These are phyloP conservation scores for Xylaria intraflava DNA, from an alignment of 495 filamentous ascomycete species.

Conservation along the genomic window DNA sequence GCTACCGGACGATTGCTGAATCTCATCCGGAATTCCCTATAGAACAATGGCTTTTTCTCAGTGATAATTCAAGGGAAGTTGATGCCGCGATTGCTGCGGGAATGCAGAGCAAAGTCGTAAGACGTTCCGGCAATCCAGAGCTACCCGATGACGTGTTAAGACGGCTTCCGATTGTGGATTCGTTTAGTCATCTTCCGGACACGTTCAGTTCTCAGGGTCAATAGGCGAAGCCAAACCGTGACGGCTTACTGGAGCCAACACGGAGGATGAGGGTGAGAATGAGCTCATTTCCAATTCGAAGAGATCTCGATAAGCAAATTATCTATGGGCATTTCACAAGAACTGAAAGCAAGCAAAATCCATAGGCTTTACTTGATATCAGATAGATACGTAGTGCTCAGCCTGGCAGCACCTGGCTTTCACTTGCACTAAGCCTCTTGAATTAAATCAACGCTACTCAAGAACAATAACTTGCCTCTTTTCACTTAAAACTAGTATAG, in stretches of 20 bases:
- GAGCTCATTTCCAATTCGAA: background rate
- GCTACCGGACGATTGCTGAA: constrained; percentile 54
- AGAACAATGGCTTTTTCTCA: constrained; percentile 57
- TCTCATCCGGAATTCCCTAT: constrained; percentile 32
- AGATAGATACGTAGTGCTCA: no score
- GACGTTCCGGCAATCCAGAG: constrained; percentile 57
- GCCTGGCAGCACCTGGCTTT: no score
- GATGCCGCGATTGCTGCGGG: constrained; percentile 57
- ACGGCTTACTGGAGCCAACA: background rate
- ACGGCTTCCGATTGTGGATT: constrained; percentile 37
- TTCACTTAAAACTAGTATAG: no score
- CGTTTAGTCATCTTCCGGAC: constrained; percentile 36
- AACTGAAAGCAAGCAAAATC: background rate
- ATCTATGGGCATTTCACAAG: background rate
- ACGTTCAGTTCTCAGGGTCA: background rate
- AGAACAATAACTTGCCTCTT: no score
- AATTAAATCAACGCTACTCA: no score
- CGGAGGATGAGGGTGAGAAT: background rate
- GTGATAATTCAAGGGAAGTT: constrained; percentile 65
- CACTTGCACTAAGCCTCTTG: no score
- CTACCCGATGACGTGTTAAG: constrained; percentile 41
- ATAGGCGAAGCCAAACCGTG: background rate
- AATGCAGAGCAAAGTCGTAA: constrained; percentile 54
- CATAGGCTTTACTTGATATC: background rate
- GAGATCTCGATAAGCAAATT: background rate